Base-by-base conservation (phyloP, 1,139 yeast species). In the Pichia cactophila region DNA sequence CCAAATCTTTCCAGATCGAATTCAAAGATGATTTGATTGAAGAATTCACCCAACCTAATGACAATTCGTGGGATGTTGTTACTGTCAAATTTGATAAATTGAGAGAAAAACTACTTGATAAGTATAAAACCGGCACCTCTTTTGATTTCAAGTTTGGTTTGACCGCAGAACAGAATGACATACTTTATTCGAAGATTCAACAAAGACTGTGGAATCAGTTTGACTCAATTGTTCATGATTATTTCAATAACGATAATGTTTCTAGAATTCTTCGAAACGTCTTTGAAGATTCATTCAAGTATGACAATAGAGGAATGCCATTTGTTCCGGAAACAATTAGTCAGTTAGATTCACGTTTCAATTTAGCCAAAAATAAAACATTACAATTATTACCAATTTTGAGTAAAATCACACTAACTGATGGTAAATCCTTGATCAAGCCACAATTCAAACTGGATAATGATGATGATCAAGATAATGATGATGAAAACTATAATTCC, bases 241-340 rank as follows among this genome's bases (percentile, higher is more conserved):
- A 73, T 51, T 65, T 84, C 47, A 75, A 77, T 20, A 83, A 78
- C 54, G 88, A 82, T 45, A 77, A 73, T 20, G 71, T 81, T 23
- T 71, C 81, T 2, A 70, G 71, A 44, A 71, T 83, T 29, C 64
- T 85, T 60, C 80, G 83, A 63, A 86, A 81, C 48, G 70, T 78
- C 54, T 92, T 92, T 68, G 97, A 90, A 60, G 87, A 83, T 52
- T 71, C 70, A 49, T 92, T 92, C 69, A 75, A 94, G 58, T 92
- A 86, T 64, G 96, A 89, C 65, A 81, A 77, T 44, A 51, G 54
- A 20, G 95, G 94, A 5, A 69, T 88, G 40, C 98, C 98, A 7
- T 76, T 80, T 47, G 74, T 90, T 44, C 92, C 95, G 84, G 82
- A 80, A 56, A 81, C 81, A 51, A 78, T 83, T 40, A 73, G 72